These are phyloP conservation scores for Ramaria rubella DNA, from an alignment of 768 basidiomycete genomes.

Conservation along the genomic window DNA sequence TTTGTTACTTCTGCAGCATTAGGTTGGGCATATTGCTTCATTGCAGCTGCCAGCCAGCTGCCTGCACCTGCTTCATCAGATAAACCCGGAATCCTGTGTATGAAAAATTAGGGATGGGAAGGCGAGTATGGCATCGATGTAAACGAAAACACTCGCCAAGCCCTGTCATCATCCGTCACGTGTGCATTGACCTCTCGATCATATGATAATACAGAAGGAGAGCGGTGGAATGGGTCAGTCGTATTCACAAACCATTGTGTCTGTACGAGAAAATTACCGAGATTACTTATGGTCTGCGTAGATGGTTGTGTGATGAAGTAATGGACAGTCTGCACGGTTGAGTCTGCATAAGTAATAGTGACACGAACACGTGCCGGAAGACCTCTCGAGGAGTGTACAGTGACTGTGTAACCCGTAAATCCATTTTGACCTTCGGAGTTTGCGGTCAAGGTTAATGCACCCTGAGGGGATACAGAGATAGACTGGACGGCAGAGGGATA, in stretches of 20 bases:
- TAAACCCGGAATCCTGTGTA: slow-evolving; percentile 41
- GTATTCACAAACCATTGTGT: slow-evolving; percentile 46
- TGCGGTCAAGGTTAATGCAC: slow-evolving; percentile 39
- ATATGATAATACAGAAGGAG: slow-evolving; percentile 49
- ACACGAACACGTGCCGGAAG: slow-evolving; percentile 32
- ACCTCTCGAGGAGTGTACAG: slow-evolving; percentile 35
- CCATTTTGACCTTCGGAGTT: slow-evolving; percentile 38
- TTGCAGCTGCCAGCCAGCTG: slow-evolving; percentile 48
- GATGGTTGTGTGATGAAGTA: slow-evolving; percentile 46
- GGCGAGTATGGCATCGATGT: neutral
- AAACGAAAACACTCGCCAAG: no score
- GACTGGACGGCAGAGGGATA: slow-evolving; percentile 36
- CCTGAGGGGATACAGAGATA: slow-evolving; percentile 38
- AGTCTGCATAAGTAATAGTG: slow-evolving; percentile 44
- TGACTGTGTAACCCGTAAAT: slow-evolving; percentile 46
- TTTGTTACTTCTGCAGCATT: slow-evolving; percentile 47
- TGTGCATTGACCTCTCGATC: slow-evolving; percentile 44
- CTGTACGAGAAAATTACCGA: slow-evolving; percentile 49
- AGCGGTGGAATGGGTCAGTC: slow-evolving; percentile 45
- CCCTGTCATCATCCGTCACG: slow-evolving; percentile 45
- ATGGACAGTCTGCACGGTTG: slow-evolving; percentile 46
- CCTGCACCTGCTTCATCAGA: slow-evolving; percentile 58
- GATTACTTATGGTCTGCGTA: slow-evolving; percentile 37
- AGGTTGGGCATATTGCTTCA: slow-evolving; percentile 53
- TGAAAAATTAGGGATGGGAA: neutral